Conservation (phyloP, 2,329 filamentous ascomycete species). For the Scedosporium dehoogii region DNA sequence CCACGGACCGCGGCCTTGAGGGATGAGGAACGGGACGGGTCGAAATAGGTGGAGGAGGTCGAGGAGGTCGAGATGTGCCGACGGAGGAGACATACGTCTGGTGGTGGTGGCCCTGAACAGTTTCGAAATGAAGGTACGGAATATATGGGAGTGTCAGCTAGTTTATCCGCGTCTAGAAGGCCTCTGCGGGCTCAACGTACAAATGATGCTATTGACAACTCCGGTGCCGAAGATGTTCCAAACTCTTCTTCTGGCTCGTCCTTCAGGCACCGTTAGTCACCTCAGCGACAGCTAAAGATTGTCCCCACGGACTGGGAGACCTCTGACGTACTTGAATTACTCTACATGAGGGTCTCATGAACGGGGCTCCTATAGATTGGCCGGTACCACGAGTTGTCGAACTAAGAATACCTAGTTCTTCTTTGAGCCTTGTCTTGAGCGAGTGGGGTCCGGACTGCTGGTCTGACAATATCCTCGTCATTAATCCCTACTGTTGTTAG, state of each 20-base stretch:
- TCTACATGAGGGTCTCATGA: not conserved
- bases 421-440: not conserved
- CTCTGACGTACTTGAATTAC: not conserved
- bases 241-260: not conserved
- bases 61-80: not conserved
- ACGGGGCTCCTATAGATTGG: not conserved
- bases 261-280: not conserved
- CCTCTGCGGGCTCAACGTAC: not conserved
- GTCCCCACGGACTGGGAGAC: not conserved
- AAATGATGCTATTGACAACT: conserved; percentile 3
- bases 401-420: conserved; percentile 8
- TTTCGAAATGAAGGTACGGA: not conserved
- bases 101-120: not conserved
- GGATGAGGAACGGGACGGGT: not conserved
- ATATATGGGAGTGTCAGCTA: not conserved
- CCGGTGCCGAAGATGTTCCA: not conserved
- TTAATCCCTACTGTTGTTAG: conserved; percentile 4
- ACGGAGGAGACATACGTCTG: not conserved
- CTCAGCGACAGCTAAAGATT: not conserved
- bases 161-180: not conserved
- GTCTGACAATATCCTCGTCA: conserved; percentile 2
- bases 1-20: not conserved
- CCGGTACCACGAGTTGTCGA: not conserved
- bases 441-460: conserved; percentile 1
- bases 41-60: not conserved